Conservation (phyloP, 1,139 yeast genomes). For the Protomyces inundatus region DNA sequence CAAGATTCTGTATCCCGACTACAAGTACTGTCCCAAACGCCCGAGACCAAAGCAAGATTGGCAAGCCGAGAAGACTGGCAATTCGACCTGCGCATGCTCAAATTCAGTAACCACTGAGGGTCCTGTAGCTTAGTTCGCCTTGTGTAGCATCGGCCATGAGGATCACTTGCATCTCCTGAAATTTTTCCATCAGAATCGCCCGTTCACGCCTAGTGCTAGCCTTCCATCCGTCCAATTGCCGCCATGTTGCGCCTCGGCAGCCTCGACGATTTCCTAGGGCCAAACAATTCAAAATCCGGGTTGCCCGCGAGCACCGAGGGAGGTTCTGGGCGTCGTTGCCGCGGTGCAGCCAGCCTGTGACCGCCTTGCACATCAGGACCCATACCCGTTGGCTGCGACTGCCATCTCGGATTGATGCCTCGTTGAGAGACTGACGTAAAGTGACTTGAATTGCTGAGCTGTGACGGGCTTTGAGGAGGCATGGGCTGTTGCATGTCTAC, state of each 20-base stretch:
- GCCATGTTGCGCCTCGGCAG: slow-evolving; percentile 4
- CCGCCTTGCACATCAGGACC: not conserved
- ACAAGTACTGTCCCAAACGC: slow-evolving; percentile 22
- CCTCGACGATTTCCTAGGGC: not conserved
- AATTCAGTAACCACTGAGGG: not conserved
- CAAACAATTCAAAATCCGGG: slow-evolving; percentile 21
- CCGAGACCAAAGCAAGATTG: not conserved
- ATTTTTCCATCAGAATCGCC: too few relatives aligned
- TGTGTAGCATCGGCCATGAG: too few relatives aligned
- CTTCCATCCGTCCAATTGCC: not conserved
- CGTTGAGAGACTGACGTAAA: slow-evolving; percentile 25
- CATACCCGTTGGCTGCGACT: not conserved
- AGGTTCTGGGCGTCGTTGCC: slow-evolving; percentile 4
- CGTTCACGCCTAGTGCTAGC: too few relatives aligned
- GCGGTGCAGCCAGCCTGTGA: not conserved
- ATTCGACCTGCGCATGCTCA: not conserved
- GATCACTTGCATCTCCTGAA: too few relatives aligned
- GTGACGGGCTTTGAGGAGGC: slow-evolving; percentile 14
- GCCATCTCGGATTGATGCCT: slow-evolving; percentile 15
- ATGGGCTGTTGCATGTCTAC: slow-evolving; percentile 1
- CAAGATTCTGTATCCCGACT: slow-evolving; percentile 25
- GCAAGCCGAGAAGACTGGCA: not conserved
- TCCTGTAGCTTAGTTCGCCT: too few relatives aligned
- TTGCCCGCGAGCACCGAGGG: slow-evolving; percentile 17
- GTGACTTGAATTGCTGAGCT: slow-evolving; percentile 11